Base-by-base conservation (phyloP, 73 alveolate species). In the Tetrahymena elliotti region DNA sequence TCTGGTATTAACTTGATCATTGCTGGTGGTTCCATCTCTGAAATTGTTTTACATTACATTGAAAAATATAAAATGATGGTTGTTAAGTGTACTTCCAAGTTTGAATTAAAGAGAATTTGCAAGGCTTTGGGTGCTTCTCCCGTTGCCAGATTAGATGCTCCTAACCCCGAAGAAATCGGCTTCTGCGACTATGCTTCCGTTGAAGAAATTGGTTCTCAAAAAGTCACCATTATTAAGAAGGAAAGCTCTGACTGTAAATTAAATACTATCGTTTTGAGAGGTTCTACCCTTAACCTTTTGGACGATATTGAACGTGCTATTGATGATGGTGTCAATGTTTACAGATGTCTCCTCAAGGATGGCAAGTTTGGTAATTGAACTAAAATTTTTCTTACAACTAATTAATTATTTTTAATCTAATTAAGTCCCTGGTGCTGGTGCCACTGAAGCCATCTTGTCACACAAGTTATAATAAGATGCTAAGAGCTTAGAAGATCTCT, bases 291-390 rank as follows among this genome's bases (percentile, higher is more conserved):
- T 95, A 98, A 98, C 95, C 97, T 97, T 93, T 94, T 99, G 52
- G 99, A 99, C 84, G 99, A 99, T 95, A 98, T 98, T 95, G 99
- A 99, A 96, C 97, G 99, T 96, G 99, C 99, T 6, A 98, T 98
- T 52, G 98, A 98, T 97, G 99, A 98, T 95, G 99, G 99, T 93
- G 99, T 99, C 40, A 98, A 98, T 96, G 97, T 99, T 35, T 96
- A 97, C 93, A 96, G 98, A 93, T 93, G 97, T 34, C 93, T 97
- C 52, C 95, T 97, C 54, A 97, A 95, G 97, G 99, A 97, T 82
- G 31, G 54, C 20, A 95, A 96, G 92, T 96, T 96, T 94, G 97
- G 96, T 52, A 93, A 96, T 93, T 31, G 16, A 1, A 39, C 83
- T 84, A 31, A 11, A 84, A 16, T 0, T 37, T 16, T 4, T n/a